Percentiles rank a stretch among this genome's conserved stretches.
phyloP scores from a whole-genome alignment of 129 eudicot species.

The Arctium lappa region DNA sequence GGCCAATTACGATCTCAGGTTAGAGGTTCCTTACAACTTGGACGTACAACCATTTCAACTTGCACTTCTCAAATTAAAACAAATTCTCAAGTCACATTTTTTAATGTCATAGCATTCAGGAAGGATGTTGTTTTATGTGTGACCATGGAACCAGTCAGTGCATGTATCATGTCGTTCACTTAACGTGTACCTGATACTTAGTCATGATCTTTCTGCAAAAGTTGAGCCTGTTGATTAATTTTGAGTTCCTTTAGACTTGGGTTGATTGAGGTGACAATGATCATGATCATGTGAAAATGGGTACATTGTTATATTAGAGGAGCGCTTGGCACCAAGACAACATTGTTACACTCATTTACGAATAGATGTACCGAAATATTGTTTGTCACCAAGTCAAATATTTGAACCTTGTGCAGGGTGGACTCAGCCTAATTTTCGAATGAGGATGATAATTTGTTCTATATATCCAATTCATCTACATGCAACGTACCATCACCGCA shows the following conservation, averaged over 20 bases:
- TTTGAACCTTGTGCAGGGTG: background rate
- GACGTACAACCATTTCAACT: background rate
- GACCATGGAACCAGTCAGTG: background rate
- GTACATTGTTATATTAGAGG: background rate
- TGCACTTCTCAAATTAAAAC: background rate
- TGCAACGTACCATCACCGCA: background rate
- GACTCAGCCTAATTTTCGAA: background rate
- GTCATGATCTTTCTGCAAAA: background rate
- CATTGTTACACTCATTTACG: background rate
- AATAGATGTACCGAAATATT: background rate
- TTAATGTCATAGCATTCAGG: background rate
- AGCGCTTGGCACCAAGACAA: background rate
- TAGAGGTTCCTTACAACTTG: background rate
- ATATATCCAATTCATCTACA: background rate
- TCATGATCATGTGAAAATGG: background rate
- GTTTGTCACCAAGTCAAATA: background rate
- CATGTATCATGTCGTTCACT: background rate
- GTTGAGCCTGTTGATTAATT: background rate
- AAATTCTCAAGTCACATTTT: background rate
- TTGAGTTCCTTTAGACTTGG: background rate
- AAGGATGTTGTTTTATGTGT: background rate
- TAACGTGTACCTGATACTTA: background rate
- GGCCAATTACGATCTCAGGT: background rate
- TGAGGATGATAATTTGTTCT: background rate
- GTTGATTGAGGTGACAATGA: background rate